Conservation (phyloP, 306 rosid species). For the Gleditsia sinensis region DNA sequence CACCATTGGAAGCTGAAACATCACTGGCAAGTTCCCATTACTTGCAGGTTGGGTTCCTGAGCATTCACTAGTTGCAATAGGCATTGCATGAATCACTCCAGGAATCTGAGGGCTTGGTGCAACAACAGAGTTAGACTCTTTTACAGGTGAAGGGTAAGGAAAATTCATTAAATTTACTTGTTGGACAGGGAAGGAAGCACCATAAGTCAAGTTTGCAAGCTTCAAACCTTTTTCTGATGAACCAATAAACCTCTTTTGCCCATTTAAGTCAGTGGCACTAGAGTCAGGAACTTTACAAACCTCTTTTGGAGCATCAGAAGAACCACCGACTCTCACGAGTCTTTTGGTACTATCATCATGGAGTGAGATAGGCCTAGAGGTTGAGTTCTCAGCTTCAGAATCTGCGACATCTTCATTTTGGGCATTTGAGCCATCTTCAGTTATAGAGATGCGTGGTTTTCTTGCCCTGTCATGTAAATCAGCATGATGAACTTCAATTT, state of each 20-base stretch:
- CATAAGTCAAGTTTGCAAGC: constrained; percentile 52
- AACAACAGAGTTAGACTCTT: constrained; percentile 43
- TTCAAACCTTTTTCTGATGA: constrained; percentile 65
- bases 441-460: constrained; percentile 60
- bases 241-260: constrained; percentile 62
- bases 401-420: constrained; percentile 90
- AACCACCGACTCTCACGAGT: constrained; percentile 50
- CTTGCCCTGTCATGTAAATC: constrained; percentile 70
- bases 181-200: constrained; percentile 59
- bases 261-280: constrained; percentile 50
- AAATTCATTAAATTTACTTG: constrained; percentile 60
- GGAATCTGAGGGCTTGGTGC: constrained; percentile 52
- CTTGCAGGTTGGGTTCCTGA: constrained; percentile 51
- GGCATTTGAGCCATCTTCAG: constrained; percentile 87
- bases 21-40: constrained; percentile 64
- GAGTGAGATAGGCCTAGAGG: constrained; percentile 61
- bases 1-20: constrained; percentile 72
- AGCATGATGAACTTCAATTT: constrained; percentile 56
- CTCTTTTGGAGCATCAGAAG: constrained; percentile 67
- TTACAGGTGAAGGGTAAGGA: constrained; percentile 56
- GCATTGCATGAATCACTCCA: constrained; percentile 70
- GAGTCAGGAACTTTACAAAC: constrained; percentile 47
- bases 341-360: constrained; percentile 60
- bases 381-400: constrained; percentile 80
- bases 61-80: constrained; percentile 53